Base-by-base conservation (phyloP, 352 stramenopile genomes). In the Blastocystis sp. region DNA sequence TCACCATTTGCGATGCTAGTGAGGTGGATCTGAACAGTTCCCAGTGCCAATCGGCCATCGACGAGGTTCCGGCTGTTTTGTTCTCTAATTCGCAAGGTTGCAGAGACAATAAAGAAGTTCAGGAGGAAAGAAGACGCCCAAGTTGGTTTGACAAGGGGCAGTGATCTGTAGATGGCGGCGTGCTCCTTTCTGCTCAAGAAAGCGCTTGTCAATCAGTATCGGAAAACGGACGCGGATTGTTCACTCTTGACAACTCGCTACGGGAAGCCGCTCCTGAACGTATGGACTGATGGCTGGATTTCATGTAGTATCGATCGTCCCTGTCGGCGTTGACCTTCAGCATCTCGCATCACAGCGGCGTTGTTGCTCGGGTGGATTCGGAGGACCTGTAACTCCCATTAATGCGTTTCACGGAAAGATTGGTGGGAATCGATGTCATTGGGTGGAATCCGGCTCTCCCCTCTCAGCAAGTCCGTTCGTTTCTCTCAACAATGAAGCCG, bases 261-360 rank as follows among this genome's bases (percentile, higher is more conserved):
- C 35, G 74, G 74, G 41, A 85, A 69, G 33, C 74, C 74, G 3
- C 50, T 70, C 31, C 41, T 85, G 3, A 3, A 31, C 0, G 74
- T 85, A 50, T 0, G 10, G n/a, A 35, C 1, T 85, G 3, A 2
- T 1, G 3, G 67, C 51, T 45, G 6, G 31, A 26, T 62, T 39
- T n/a, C 31, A 51, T 59, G 3, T 37, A 85, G 74, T 12, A n/a
- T 50, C 29, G 10, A 85, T 69, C 51, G 55, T 0, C 67, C 4
- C 19, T 59, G 4, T 66, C 33, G 0, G 19, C 31, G n/a, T 19
- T 63, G n/a, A 37, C 12, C 10, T 85, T 59, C 50, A 85, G 50
- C 45, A 55, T 85, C 10, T 85, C 74, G 24, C 74, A 85, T 41
- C 74, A 85, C 21, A 33, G 55, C 31, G 74, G 74, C 2, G 29